Conservation (phyloP, 192 early-diverging fungal species). For the Coemansia biformis region DNA sequence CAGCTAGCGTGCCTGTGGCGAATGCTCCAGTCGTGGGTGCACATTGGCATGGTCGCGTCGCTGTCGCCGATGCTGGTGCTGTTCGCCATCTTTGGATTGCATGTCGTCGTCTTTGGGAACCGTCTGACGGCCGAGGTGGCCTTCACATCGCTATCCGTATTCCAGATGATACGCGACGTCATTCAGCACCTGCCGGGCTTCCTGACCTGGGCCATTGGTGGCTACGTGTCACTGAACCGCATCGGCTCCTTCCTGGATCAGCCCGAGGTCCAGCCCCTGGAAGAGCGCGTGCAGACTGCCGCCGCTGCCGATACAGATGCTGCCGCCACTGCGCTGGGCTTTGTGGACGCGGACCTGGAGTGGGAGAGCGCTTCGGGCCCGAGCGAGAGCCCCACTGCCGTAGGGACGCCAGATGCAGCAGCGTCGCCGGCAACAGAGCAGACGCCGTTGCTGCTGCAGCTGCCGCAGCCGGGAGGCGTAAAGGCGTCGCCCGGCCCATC, state of each 20-base stretch:
- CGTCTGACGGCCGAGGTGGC: conserved; percentile 57
- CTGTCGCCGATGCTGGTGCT: conserved; percentile 61
- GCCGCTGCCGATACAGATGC: not conserved
- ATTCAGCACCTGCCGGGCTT: conserved; percentile 61
- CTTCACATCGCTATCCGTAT: conserved; percentile 69
- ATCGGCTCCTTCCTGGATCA: conserved; percentile 73
- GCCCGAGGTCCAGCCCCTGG: conserved; percentile 57
- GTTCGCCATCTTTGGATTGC: conserved; percentile 55
- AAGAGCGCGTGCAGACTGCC: conserved; percentile 23
- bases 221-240: conserved; percentile 59
- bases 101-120: conserved; percentile 56
- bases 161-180: conserved; percentile 60
- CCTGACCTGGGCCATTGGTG: conserved; percentile 56
- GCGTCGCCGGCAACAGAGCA: conserved; percentile 2
- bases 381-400: not conserved
- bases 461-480: not conserved
- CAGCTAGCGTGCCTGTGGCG: conserved; percentile 57
- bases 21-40: conserved; percentile 52
- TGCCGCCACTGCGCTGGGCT: conserved; percentile 9
- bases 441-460: conserved; percentile 4
- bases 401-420: not conserved
- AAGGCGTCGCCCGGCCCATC: no score
- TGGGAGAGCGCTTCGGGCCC: conserved; percentile 12
- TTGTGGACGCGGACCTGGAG: conserved; percentile 34
- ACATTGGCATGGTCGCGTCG: conserved; percentile 51